phyloP scores from a whole-genome alignment of 148 eudicot species.

The Vaccinium darrowii region DNA sequence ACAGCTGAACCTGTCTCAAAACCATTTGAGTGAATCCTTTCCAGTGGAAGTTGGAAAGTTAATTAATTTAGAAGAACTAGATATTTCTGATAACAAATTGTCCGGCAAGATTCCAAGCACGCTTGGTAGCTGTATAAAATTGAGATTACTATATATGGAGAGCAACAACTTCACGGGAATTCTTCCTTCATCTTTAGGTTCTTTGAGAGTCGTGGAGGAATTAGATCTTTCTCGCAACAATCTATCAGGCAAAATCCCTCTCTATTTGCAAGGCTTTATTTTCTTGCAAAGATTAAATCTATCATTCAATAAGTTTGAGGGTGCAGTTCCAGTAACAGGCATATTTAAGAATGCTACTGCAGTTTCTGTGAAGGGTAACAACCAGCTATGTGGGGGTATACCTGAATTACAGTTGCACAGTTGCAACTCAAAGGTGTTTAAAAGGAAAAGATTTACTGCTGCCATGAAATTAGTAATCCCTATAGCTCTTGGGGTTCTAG shows the following conservation, averaged over 20 bases:
- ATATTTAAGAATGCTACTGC: slow-evolving; percentile 32
- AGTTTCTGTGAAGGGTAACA: slow-evolving; percentile 30
- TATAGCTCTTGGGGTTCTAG: background rate
- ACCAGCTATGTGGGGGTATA: slow-evolving; percentile 37
- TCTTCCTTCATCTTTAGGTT: slow-evolving; percentile 26
- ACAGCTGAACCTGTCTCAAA: slow-evolving; percentile 14
- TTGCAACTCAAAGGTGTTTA: no score
- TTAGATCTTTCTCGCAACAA: slow-evolving; percentile 48
- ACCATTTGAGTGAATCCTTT: slow-evolving; percentile 28
- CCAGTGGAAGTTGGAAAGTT: slow-evolving; percentile 30
- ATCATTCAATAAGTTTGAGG: slow-evolving; percentile 40
- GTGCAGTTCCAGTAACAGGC: slow-evolving; percentile 33
- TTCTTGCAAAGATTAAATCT: slow-evolving; percentile 20
- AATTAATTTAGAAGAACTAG: slow-evolving; percentile 16
- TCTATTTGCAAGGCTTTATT: slow-evolving; percentile 17
- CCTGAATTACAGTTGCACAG: slow-evolving; percentile 26
- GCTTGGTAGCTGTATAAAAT: slow-evolving; percentile 22
- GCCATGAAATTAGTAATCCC: background rate
- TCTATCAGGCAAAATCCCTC: slow-evolving; percentile 39
- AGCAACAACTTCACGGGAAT: slow-evolving; percentile 28
- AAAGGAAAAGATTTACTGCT: background rate
- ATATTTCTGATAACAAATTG: slow-evolving; percentile 29
- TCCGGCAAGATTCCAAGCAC: slow-evolving; percentile 37
- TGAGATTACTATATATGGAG: slow-evolving; percentile 18
- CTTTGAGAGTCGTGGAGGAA: slow-evolving; percentile 19